These are phyloP conservation scores for Eimeria mitis DNA, from an alignment of 169 alveolate genomes.

Conservation along the genomic window DNA sequence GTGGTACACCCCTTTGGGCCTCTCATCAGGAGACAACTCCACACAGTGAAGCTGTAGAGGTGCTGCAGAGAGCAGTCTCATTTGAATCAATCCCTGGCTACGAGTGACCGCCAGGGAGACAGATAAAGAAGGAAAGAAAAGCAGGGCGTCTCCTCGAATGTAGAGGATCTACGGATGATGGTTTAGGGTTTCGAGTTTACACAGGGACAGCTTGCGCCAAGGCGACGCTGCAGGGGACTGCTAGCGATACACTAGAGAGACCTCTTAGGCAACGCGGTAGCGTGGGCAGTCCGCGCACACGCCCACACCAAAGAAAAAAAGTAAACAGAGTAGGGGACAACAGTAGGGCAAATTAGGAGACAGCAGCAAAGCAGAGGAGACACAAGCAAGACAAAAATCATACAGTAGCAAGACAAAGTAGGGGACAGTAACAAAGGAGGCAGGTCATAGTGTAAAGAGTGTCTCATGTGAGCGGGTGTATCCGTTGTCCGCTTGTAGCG, in stretches of 20 bases:
- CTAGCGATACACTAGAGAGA: neutral
- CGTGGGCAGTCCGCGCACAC: neutral
- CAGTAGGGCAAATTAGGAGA: too few species aligned
- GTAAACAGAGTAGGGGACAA: too few species aligned
- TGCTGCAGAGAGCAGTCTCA: neutral
- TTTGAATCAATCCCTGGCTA: neutral
- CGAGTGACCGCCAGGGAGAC: neutral
- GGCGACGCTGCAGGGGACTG: neutral
- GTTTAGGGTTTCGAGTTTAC: neutral
- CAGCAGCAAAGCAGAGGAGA: too few species aligned
- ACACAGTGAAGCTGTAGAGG: neutral
- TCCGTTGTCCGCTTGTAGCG: neutral
- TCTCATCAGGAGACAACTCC: neutral
- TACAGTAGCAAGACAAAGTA: neutral
- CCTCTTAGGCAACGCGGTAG: neutral
- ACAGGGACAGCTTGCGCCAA: neutral
- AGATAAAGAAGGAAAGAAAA: neutral
- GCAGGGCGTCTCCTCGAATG: neutral
- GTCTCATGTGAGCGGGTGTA: neutral
- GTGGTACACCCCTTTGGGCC: constrained; percentile 22
- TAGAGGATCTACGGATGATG: neutral
- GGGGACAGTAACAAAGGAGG: neutral
- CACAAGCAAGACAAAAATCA: too few species aligned
- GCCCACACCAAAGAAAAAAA: neutral
- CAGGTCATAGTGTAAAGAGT: neutral